Conservation (phyloP, 2,329 filamentous ascomycete species). For the Plenodomus tracheiphilus region DNA sequence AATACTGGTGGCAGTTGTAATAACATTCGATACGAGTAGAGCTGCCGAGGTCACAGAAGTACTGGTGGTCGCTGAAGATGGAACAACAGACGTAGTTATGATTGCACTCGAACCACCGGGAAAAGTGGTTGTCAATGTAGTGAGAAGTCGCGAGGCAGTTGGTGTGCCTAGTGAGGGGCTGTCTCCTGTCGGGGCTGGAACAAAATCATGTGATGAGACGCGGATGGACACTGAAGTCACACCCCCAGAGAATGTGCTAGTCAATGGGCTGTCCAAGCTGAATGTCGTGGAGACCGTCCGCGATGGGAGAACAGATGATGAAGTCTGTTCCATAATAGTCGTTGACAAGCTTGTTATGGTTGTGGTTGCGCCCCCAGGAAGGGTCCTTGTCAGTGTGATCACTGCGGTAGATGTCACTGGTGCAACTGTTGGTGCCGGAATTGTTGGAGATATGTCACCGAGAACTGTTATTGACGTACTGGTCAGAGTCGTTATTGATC, state of each 20-base stretch:
- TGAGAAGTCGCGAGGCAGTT: background rate
- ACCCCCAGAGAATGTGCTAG: background rate
- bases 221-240: background rate
- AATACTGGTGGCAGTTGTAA: constrained; percentile 3
- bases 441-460: background rate
- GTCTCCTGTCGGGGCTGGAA: background rate
- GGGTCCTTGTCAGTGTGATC: background rate
- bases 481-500: background rate
- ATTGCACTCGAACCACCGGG: background rate
- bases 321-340: background rate
- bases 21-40: background rate
- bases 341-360: background rate
- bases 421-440: background rate
- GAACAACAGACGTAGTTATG: background rate
- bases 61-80: background rate
- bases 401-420: background rate
- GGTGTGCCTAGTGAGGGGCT: background rate
- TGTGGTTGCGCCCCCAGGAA: background rate
- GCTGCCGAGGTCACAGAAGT: background rate
- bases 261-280: background rate
- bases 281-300: constrained; percentile 1
- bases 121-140: background rate
- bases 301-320: background rate
- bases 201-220: background rate
- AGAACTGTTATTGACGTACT: background rate